phyloP scores from a whole-genome alignment of 352 stramenopile genomes.

The Phytophthora fragariae region DNA sequence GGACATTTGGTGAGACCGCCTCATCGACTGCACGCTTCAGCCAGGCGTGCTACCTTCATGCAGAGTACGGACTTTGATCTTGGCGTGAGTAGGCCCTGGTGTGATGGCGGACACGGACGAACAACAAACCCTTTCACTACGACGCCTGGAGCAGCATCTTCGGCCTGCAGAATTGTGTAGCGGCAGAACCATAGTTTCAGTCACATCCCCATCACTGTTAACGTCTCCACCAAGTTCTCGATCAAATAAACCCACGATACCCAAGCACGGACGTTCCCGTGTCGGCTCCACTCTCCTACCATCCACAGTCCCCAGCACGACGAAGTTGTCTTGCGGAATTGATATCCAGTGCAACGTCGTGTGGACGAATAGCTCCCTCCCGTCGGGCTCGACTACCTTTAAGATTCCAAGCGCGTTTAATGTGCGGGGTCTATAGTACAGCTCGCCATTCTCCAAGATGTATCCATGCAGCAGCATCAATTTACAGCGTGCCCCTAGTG shows the following conservation, averaged over 20 bases:
- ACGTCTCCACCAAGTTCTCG: conserved; percentile 9
- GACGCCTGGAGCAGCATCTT: not conserved
- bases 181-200: no score
- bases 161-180: not conserved
- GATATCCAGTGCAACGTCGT: conserved; percentile 27
- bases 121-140: not conserved
- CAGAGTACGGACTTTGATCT: not conserved
- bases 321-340: conserved; percentile 15
- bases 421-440: conserved; percentile 29
- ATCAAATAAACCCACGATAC: conserved; percentile 29
- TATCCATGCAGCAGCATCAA: conserved; percentile 36
- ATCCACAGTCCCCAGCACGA: conserved; percentile 19
- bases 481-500: conserved; percentile 26
- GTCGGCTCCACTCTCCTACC: conserved; percentile 8
- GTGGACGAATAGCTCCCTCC: conserved; percentile 17
- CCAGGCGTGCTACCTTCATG: not conserved
- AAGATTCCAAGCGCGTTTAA: conserved; percentile 34
- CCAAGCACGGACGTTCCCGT: conserved; percentile 8
- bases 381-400: conserved; percentile 24
- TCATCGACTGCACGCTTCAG: no score
- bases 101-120: not conserved
- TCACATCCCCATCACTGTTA: no score
- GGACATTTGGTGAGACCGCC: not conserved
- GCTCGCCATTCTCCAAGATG: conserved; percentile 17
- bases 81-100: conserved; percentile 10